Conservation (phyloP, 2,329 filamentous ascomycete species). For the Sclerotinia borealis region DNA sequence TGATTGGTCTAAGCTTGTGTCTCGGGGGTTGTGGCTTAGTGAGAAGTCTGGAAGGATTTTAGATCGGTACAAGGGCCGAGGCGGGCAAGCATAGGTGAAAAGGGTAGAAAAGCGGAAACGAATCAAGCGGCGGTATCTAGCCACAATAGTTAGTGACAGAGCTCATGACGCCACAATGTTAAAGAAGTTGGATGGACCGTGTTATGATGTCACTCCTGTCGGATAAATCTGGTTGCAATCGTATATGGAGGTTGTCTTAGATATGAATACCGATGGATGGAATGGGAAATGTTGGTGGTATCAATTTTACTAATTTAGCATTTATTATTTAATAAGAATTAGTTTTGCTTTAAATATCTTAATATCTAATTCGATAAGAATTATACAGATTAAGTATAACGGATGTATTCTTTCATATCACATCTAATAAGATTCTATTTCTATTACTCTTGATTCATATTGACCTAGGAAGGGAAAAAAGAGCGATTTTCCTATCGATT, state of each 20-base stretch:
- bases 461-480: no score
- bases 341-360: no score
- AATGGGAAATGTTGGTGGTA: not conserved
- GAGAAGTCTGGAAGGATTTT: not conserved
- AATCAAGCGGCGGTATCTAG: not conserved
- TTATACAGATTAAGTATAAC: no score
- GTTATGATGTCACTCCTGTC: conserved; percentile 8
- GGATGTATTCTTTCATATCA: no score
- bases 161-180: not conserved
- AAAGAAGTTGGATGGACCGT: not conserved
- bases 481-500: no score
- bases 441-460: no score
- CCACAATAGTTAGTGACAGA: not conserved
- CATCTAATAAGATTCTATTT: no score
- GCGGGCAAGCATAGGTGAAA: not conserved
- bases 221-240: not conserved
- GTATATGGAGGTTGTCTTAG: not conserved
- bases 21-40: no score
- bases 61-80: not conserved
- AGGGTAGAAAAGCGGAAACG: not conserved
- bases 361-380: no score
- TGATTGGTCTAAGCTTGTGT: not conserved
- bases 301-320: not conserved
- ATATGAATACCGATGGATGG: not conserved
- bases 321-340: no score